Base-by-base conservation (phyloP, 2,329 filamentous ascomycete genomes). In the Saccharata proteae region DNA sequence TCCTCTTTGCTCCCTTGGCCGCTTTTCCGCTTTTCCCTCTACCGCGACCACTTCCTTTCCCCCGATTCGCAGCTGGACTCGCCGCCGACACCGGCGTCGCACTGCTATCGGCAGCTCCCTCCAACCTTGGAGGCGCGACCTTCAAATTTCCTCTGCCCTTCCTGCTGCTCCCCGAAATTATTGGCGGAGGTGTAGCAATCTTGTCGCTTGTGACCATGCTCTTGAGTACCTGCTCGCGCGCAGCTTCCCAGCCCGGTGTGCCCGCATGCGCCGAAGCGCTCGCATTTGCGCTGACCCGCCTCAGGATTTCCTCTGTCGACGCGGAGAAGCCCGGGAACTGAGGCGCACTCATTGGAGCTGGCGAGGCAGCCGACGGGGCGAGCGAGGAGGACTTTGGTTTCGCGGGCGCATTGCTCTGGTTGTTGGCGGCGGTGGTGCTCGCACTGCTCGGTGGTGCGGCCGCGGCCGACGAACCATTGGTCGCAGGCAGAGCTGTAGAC, bases 191-290 rank as follows among this genome's bases (percentile, higher is more conserved):
- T 17, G 58, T 53, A 10, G 51, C 50, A 24, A 61, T 43, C 34
- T 57, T 58, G 40, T 60, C 56, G 39, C 57, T 58, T 10, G 58
- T 64, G 19, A 55, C 50, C 47, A 63, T 63, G 35, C 45, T 57
- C 41, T 58, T 55, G 37, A 64, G 45, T 10, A 65, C 54, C 37
- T 61, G 55, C 36, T 61, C 58, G 30, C 57, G 53, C 38, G 62
- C 62, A 11, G 60, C 59, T 40, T 64, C 59, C 42, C 57, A 63
- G 13, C 52, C 58, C 16, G 57, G 52, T 12, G 52, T 54, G 3
- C 54, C 52, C 7, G 38, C 30, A 31, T 38, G 38, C 17, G 49
- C 48, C 18, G 47, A 42, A 40, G 48, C 45, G 12, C 50, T 49
- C 21, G 44, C 42, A 36, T 50, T 55, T 16, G 52, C 52, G 30